Conservation (phyloP, 805 yeast genomes). For the Candida arabinofermentans region DNA sequence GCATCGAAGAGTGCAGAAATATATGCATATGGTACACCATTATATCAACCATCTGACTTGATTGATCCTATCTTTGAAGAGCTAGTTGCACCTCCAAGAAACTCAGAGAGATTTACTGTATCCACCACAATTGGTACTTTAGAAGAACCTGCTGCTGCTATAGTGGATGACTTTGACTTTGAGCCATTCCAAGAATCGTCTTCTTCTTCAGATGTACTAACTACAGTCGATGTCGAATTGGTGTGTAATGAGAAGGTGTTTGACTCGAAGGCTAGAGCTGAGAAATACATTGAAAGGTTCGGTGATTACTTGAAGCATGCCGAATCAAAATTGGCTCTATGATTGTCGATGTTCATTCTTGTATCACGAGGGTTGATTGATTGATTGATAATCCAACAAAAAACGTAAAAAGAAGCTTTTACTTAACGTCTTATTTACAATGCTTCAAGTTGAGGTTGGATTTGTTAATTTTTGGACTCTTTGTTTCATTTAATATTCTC, state of each 20-base stretch:
- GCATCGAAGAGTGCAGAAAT: slow-evolving; percentile 45
- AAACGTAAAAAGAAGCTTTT: too few species aligned
- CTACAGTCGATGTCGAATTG: slow-evolving; percentile 34
- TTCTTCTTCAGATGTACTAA: slow-evolving; percentile 18
- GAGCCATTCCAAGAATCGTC: slow-evolving; percentile 20
- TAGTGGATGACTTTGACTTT: slow-evolving; percentile 23
- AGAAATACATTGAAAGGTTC: slow-evolving; percentile 24
- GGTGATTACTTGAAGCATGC: slow-evolving; percentile 19
- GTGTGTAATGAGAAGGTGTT: slow-evolving; percentile 36
- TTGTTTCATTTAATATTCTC: too few species aligned
- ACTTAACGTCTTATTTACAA: too few species aligned
- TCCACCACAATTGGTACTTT: slow-evolving; percentile 28
- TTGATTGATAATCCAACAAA: too few species aligned
- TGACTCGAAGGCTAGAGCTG: slow-evolving; percentile 46
- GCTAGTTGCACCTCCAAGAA: slow-evolving; percentile 43
- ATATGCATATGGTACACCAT: slow-evolving; percentile 36
- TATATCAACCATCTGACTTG: slow-evolving; percentile 39
- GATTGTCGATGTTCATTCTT: too few species aligned
- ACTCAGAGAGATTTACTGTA: slow-evolving; percentile 39
- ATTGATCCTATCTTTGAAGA: slow-evolving; percentile 61
- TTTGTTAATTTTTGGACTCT: too few species aligned
- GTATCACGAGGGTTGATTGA: too few species aligned
- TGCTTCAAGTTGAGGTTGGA: too few species aligned
- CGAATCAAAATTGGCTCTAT: slow-evolving; percentile 12
- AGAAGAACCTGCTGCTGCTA: slow-evolving; percentile 7